These are phyloP conservation scores for Glycyrrhiza uralensis DNA, from an alignment of 306 rosid genomes.

Conservation along the genomic window DNA sequence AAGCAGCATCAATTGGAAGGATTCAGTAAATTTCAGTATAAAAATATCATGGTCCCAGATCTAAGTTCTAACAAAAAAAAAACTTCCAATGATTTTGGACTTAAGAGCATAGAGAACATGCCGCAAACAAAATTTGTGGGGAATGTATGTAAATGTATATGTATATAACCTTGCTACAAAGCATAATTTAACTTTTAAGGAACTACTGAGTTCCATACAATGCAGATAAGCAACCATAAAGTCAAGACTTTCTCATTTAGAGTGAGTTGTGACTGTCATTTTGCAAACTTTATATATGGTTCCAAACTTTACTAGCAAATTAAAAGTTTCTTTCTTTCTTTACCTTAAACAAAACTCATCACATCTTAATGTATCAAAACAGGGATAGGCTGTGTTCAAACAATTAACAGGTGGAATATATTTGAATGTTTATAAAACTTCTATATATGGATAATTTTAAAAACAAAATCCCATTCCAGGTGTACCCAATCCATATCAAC, in stretches of 20 bases:
- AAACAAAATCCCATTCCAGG: too few species aligned
- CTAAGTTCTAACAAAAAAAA: not conserved
- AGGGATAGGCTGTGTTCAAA: not conserved
- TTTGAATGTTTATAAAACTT: too few species aligned
- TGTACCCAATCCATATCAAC: too few species aligned
- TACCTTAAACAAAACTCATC: not conserved
- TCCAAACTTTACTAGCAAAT: not conserved
- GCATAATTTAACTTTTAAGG: not conserved
- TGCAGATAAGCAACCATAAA: not conserved
- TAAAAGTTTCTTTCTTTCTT: not conserved
- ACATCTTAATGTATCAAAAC: not conserved
- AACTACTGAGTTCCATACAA: not conserved
- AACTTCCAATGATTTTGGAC: not conserved
- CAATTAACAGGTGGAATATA: not conserved
- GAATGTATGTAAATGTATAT: not conserved
- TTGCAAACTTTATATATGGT: not conserved
- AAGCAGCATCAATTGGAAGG: constrained; percentile 6
- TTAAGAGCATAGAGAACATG: not conserved
- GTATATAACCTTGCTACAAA: not conserved
- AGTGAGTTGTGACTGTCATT: not conserved
- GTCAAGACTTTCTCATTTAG: not conserved
- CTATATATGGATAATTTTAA: too few species aligned
- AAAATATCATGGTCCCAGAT: not conserved
- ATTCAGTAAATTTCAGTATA: not conserved
- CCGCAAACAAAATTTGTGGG: not conserved